A percentile compares a stretch with the other conserved stretches of the same genome.
Conservation (phyloP, 2,329 filamentous ascomycete genomes). For the Claviceps capensis region DNA sequence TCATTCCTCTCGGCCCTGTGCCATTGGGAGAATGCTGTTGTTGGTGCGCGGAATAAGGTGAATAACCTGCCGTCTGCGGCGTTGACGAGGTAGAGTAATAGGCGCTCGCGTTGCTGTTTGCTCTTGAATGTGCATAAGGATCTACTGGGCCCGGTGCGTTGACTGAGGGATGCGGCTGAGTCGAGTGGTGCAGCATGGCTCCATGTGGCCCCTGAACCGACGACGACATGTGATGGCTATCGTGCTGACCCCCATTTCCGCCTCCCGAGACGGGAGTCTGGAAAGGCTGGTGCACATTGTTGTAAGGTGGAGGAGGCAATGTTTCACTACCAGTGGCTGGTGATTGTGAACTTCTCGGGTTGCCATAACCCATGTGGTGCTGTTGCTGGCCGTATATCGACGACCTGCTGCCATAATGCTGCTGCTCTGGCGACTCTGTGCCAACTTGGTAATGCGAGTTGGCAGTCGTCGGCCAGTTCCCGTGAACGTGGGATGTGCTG, state of each 20-base stretch:
- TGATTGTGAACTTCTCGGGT: constrained; percentile 22
- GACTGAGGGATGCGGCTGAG: constrained; percentile 36
- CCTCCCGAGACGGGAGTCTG: constrained; percentile 40
- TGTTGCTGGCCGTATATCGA: constrained; percentile 35
- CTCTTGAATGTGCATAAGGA: constrained; percentile 34
- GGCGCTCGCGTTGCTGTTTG: constrained; percentile 38
- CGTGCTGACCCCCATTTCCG: constrained; percentile 26
- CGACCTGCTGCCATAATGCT: constrained; percentile 15
- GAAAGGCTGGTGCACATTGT: constrained; percentile 52
- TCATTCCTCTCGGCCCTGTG: constrained; percentile 25
- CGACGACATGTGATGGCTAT: constrained; percentile 18
- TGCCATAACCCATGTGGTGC: constrained; percentile 30
- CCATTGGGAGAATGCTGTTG: constrained; percentile 33
- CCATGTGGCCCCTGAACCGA: constrained; percentile 16
- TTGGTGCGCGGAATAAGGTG: constrained; percentile 25
- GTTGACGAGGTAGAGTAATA: constrained; percentile 45
- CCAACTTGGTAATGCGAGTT: constrained; percentile 37
- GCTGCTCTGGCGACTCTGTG: constrained; percentile 22
- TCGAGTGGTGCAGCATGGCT: constrained; percentile 13
- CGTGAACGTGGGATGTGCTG: constrained; percentile 31
- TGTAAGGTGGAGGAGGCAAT: constrained; percentile 54
- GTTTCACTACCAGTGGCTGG: constrained; percentile 45
- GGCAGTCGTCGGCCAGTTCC: constrained; percentile 45
- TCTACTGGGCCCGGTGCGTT: constrained; percentile 43
- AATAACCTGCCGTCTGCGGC: constrained; percentile 31